Evolutionary conservation across 2,329 filamentous ascomycete genomes (phyloP), one percentile per base, ranked within the genome.

Genomic region (Myotisia sp.): DNA sequence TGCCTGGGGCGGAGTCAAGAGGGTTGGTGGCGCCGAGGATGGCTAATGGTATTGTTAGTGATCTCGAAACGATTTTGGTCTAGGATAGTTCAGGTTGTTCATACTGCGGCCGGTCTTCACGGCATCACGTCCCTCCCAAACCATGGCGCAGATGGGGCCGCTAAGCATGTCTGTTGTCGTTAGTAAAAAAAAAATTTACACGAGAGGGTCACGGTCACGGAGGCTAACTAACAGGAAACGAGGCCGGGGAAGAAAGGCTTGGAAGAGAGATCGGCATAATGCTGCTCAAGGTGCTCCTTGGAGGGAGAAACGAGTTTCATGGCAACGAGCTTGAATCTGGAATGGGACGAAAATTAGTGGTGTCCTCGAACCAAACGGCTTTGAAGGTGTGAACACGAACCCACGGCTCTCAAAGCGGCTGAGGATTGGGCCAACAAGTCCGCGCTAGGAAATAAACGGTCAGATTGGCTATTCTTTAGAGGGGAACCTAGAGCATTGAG

Each of bases 1-100:
- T 98, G 62, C 90, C 90, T 46, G 90, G 90, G 55, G 79, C 76
- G 38, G 87, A 95, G 60, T 79, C 82, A 48, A 90, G 74, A 14
- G 90, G 90, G 81, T 98, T 95, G 75, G 90, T 98, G 68, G 90
- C 90, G 68, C 90, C 90, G 64, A 98, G 85, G 63, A 98, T 78
- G 64, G 69, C 76, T 82, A 45, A 20, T 19, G 37, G 26, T 12
- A 9, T 14, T 32, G 20, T 32, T 32, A 32, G 29, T 12, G 19
- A 3, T 5, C 12, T 26, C 23, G 3, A n/a, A 16, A 17, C 21
- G 13, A 10, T 6, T 7, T 12, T 21, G 7, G 9, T 6, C 26
- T 14, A 23, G 18, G 12, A 5, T 23, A 12, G 5, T 21, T 10
- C 3, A 3, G 19, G 30, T 18, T 32, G 1, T 44, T 69, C 75